Percentiles rank a stretch among this genome's conserved stretches.
Evolutionary conservation across 257 asterid genomes (phyloP).

Genomic region (Capsicum rhomboideum): DNA sequence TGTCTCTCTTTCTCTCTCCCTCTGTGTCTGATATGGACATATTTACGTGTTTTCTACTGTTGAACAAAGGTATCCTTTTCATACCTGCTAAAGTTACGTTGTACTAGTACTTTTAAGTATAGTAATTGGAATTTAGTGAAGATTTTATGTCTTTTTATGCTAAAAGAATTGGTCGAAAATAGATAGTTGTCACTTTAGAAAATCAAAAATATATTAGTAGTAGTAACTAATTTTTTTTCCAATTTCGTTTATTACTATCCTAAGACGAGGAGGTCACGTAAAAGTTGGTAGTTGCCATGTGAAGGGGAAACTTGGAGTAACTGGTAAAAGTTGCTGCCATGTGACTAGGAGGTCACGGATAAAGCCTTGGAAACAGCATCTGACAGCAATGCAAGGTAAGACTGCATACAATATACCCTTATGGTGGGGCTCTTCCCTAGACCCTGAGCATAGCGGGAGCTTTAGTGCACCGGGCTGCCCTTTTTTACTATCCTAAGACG

Average conservation of each 20-base stretch:
- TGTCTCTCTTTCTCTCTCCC: not conserved
- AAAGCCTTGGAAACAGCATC: too few relatives aligned
- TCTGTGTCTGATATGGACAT: not conserved
- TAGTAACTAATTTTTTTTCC: not conserved
- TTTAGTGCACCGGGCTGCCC: too few relatives aligned
- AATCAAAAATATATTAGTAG: not conserved
- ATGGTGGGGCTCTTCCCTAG: too few relatives aligned
- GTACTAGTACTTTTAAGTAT: not conserved
- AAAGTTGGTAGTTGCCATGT: too few relatives aligned
- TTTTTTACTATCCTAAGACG: not conserved
- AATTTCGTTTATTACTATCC: not conserved
- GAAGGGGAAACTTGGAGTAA: too few relatives aligned
- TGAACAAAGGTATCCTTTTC: not conserved
- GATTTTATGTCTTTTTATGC: not conserved
- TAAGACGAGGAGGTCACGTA: too few relatives aligned
- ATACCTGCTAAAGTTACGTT: not conserved
- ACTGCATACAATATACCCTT: too few relatives aligned
- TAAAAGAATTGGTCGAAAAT: not conserved
- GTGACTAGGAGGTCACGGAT: too few relatives aligned
- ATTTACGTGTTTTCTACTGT: not conserved
- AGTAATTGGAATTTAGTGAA: not conserved
- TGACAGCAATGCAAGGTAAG: too few relatives aligned
- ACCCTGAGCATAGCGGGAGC: too few relatives aligned
- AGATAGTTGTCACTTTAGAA: not conserved
- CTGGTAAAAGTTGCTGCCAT: too few relatives aligned